Percentiles rank a stretch among this genome's conserved stretches.
phyloP scores from a whole-genome alignment of 2,329 filamentous ascomycete species.

The Diaporthe eres region DNA sequence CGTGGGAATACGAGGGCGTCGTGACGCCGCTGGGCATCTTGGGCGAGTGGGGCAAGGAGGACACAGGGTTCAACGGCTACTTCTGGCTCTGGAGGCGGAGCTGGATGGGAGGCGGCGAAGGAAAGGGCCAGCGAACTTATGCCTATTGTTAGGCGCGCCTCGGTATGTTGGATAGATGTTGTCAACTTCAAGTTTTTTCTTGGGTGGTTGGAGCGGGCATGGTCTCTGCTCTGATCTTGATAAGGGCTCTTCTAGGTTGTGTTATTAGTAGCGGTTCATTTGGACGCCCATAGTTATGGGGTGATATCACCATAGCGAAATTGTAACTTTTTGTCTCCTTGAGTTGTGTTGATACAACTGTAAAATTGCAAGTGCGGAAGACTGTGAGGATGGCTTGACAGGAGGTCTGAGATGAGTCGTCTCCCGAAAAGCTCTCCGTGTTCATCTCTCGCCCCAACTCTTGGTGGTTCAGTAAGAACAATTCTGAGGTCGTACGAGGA shows the following conservation, averaged over 20 bases:
- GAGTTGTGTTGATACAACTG: neutral
- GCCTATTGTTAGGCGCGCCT: slow-evolving; percentile 33
- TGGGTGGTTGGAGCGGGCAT: neutral
- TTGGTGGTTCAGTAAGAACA: neutral
- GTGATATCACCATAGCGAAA: slow-evolving; percentile 25
- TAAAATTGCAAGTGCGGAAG: neutral
- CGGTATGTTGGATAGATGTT: neutral
- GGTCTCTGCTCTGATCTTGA: neutral
- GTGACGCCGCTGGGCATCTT: slow-evolving; percentile 48
- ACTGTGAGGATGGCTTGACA: neutral
- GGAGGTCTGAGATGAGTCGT: neutral
- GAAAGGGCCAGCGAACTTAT: slow-evolving; percentile 29
- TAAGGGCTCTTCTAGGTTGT: neutral
- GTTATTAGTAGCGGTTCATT: neutral
- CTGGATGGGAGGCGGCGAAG: slow-evolving; percentile 37
- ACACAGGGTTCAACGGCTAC: slow-evolving; percentile 38
- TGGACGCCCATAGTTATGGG: neutral
- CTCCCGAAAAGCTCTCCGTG: neutral
- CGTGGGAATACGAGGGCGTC: slow-evolving; percentile 42
- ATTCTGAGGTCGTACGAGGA: too few species aligned
- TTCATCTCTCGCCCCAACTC: too few species aligned
- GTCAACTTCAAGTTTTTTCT: too few species aligned
- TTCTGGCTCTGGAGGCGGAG: slow-evolving; percentile 43
- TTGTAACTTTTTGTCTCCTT: neutral
- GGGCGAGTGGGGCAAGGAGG: slow-evolving; percentile 48